Conservation (phyloP, 306 rosid genomes). For the Cercis canadensis region DNA sequence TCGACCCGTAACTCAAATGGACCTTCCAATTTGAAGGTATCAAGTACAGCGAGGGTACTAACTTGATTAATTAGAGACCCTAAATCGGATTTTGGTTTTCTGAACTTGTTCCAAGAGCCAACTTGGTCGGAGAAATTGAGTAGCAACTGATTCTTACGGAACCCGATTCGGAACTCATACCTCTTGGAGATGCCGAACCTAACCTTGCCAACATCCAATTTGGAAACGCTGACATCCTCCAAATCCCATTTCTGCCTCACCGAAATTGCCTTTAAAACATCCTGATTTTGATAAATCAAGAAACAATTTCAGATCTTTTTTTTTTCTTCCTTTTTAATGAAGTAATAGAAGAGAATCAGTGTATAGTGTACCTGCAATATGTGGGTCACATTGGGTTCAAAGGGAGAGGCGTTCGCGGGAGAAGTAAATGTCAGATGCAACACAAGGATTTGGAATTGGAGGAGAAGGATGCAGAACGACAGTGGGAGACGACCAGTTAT, state of each 20-base stretch:
- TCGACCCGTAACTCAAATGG: conserved; percentile 71
- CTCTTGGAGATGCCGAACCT: conserved; percentile 58
- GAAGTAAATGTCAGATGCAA: too few relatives aligned
- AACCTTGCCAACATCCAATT: conserved; percentile 59
- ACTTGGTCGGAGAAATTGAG: conserved; percentile 67
- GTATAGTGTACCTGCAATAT: conserved; percentile 61
- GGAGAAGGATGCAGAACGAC: too few relatives aligned
- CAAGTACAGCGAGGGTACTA: conserved; percentile 56
- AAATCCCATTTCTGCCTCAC: conserved; percentile 65
- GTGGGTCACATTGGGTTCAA: conserved; percentile 29
- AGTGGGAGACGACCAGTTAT: too few relatives aligned
- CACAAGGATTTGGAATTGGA: too few relatives aligned
- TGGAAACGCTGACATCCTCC: conserved; percentile 49
- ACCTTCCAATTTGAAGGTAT: conserved; percentile 68
- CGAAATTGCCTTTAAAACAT: conserved; percentile 71
- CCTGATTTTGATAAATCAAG: conserved; percentile 49
- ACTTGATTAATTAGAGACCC: conserved; percentile 53
- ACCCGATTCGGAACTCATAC: conserved; percentile 64
- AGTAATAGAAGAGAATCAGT: background rate
- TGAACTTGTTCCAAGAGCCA: conserved; percentile 64
- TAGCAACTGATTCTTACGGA: conserved; percentile 50
- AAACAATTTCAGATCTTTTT: too few relatives aligned
- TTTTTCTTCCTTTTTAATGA: too few relatives aligned
- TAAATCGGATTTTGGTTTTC: conserved; percentile 49
- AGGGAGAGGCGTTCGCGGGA: too few relatives aligned